phyloP scores from a whole-genome alignment of 345 rosid species.

The Populus pruinosa region DNA sequence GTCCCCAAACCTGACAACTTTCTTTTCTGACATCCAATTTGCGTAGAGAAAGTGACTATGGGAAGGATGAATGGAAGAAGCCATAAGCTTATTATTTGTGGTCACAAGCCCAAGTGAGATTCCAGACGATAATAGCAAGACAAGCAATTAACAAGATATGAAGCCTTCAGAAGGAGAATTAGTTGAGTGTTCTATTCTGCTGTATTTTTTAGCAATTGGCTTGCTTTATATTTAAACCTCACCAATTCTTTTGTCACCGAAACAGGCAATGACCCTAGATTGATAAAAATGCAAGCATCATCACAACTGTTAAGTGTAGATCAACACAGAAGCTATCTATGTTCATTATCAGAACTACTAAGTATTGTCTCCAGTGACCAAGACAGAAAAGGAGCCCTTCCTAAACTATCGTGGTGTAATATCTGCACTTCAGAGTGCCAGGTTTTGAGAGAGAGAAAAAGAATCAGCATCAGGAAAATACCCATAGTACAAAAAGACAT shows the following conservation, averaged over 20 bases:
- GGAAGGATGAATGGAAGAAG: not conserved
- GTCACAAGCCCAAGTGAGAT: not conserved
- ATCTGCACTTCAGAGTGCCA: not conserved
- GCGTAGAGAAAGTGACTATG: not conserved
- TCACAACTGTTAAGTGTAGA: not conserved
- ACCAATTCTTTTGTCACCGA: not conserved
- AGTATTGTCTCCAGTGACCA: not conserved
- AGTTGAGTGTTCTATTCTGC: not conserved
- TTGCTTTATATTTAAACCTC: not conserved
- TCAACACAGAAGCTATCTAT: not conserved
- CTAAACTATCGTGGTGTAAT: not conserved
- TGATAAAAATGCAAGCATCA: not conserved
- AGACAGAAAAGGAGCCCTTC: not conserved
- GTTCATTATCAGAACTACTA: not conserved
- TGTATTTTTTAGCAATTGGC: not conserved
- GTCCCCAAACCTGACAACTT: slow-evolving; percentile 31
- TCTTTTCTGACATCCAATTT: slow-evolving; percentile 26
- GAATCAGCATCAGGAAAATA: not conserved
- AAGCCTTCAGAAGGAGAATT: not conserved
- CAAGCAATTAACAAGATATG: not conserved
- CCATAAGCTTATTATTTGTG: slow-evolving; percentile 9
- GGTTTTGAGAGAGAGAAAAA: not conserved
- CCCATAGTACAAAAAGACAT: not conserved
- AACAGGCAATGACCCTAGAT: not conserved
- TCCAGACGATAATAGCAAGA: not conserved